A percentile compares a stretch with the other conserved stretches of the same genome.
phyloP scores from a whole-genome alignment of 2,329 filamentous ascomycete genomes.

The Cercospora sp. region DNA sequence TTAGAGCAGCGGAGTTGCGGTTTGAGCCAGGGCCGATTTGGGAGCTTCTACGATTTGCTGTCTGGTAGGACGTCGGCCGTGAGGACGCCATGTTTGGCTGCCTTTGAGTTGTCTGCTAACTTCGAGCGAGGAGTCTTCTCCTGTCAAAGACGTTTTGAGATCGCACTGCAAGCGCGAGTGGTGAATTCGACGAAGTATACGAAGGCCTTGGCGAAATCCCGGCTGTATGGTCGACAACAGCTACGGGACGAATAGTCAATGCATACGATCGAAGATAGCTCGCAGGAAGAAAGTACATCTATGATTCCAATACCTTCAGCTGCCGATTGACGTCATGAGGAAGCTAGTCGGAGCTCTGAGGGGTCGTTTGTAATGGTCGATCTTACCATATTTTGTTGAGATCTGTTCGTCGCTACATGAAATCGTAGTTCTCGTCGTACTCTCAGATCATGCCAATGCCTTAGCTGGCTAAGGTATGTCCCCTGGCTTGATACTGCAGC shows the following conservation, averaged over 20 bases:
- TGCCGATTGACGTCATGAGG: not conserved
- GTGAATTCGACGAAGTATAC: not conserved
- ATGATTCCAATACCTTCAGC: not conserved
- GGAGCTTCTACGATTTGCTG: conserved; percentile 6
- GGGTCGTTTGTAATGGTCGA: not conserved
- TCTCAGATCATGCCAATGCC: not conserved
- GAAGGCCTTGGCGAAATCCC: not conserved
- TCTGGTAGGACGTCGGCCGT: not conserved
- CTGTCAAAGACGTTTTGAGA: not conserved
- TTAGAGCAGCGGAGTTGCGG: conserved; percentile 12
- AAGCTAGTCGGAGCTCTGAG: not conserved
- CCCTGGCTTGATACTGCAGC: not conserved
- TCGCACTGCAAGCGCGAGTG: not conserved
- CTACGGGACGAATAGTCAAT: not conserved
- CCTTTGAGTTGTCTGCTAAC: not conserved
- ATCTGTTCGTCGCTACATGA: not conserved
- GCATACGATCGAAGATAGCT: not conserved
- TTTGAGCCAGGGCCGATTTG: conserved; percentile 17
- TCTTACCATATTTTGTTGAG: not conserved
- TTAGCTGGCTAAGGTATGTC: not conserved
- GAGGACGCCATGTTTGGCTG: not conserved
- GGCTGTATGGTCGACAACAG: not conserved
- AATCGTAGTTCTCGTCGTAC: not conserved
- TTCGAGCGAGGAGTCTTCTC: not conserved
- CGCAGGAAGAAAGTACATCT: not conserved